These are phyloP conservation scores for Fusarium sp. DNA, from an alignment of 2,329 filamentous ascomycete species.

Conservation along the genomic window DNA sequence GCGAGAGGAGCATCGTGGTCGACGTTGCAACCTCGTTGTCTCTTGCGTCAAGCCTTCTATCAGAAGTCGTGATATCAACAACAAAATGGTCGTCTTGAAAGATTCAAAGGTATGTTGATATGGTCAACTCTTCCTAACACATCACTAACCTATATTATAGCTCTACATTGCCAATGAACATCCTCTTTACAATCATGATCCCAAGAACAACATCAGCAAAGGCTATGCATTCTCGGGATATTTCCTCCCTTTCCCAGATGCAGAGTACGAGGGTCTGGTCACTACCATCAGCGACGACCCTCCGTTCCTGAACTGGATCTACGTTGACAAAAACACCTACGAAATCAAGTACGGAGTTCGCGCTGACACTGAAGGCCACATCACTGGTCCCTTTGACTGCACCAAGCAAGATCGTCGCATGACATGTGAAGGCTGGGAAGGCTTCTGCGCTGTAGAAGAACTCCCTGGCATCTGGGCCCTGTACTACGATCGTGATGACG, in stretches of 20 bases:
- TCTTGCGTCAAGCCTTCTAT: constrained; percentile 61
- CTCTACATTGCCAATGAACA: constrained; percentile 48
- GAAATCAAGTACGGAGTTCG: constrained; percentile 61
- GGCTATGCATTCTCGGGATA: constrained; percentile 68
- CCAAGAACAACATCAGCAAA: constrained; percentile 59
- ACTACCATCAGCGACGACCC: constrained; percentile 62
- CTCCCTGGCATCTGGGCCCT: constrained; percentile 57
- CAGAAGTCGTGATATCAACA: constrained; percentile 58
- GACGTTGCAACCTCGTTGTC: constrained; percentile 61
- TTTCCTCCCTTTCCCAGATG: constrained; percentile 68
- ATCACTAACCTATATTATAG: constrained; percentile 25
- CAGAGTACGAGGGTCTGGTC: constrained; percentile 59
- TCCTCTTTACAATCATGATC: constrained; percentile 43
- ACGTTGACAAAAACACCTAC: constrained; percentile 58
- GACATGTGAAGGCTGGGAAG: constrained; percentile 63
- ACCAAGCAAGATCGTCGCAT: constrained; percentile 64
- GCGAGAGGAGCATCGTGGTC: constrained; percentile 60
- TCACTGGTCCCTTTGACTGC: constrained; percentile 64
- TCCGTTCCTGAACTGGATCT: constrained; percentile 65
- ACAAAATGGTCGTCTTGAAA: constrained; percentile 59
- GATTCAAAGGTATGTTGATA: constrained; percentile 52
- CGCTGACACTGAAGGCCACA: constrained; percentile 55
- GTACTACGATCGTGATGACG: constrained; percentile 61
- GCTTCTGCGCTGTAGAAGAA: constrained; percentile 62
- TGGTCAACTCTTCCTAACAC: background rate